Conservation (phyloP, 177 flowering plant species). For the Vitis hybrid region DNA sequence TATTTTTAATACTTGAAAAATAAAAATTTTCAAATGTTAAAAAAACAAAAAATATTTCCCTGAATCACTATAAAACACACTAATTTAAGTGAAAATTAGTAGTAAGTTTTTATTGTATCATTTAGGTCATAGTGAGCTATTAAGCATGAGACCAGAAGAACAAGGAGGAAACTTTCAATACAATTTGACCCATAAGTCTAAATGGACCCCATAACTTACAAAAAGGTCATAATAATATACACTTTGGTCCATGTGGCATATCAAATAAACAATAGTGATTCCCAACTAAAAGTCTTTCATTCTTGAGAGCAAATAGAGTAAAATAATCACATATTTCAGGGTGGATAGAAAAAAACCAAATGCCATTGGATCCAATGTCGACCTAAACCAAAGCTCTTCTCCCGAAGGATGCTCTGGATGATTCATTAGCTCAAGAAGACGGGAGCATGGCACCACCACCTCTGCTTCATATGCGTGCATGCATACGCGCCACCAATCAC, state of each 20-base stretch:
- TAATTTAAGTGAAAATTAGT: no score
- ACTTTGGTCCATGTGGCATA: constrained; percentile 4
- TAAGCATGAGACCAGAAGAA: no score
- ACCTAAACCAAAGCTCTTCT: constrained; percentile 15
- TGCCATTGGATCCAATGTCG: constrained; percentile 27
- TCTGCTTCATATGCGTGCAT: background rate
- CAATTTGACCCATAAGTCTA: no score
- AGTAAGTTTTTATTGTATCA: no score
- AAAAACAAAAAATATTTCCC: no score
- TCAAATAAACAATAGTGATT: constrained; percentile 8
- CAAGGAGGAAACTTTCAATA: no score
- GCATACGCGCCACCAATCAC: background rate
- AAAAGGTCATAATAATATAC: background rate
- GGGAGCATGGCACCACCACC: background rate
- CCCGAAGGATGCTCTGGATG: constrained; percentile 26
- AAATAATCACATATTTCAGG: background rate
- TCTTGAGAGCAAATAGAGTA: constrained; percentile 3
- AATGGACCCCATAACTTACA: no score
- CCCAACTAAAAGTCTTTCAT: constrained; percentile 4
- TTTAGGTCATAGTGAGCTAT: no score
- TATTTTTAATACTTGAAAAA: no score
- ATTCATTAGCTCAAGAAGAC: background rate
- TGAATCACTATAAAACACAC: no score
- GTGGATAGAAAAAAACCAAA: background rate
- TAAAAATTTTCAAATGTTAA: no score